These are phyloP conservation scores for Solanum chacoense DNA, from an alignment of 305 asterid species.

Conservation along the genomic window DNA sequence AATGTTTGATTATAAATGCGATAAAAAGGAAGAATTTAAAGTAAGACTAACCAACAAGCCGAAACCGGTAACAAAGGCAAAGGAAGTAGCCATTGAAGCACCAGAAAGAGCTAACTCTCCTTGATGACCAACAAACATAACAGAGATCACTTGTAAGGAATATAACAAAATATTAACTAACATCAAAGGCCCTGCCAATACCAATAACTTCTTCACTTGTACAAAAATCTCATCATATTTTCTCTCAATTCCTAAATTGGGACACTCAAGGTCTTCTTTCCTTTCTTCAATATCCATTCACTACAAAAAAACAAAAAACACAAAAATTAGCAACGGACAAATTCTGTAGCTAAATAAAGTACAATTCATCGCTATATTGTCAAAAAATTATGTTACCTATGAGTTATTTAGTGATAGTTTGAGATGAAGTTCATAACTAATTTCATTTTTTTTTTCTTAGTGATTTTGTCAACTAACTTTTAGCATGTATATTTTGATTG, in stretches of 20 bases:
- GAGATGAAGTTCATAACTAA: background rate
- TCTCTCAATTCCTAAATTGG: background rate
- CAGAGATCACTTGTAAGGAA: constrained; percentile 39
- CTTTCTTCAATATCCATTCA: background rate
- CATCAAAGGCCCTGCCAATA: constrained; percentile 45
- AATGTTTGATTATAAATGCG: too few relatives aligned
- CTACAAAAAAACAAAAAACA: background rate
- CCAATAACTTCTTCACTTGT: constrained; percentile 32
- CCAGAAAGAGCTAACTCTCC: constrained; percentile 56
- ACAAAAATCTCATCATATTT: constrained; percentile 22
- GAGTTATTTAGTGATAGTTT: background rate
- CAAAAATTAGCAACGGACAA: background rate
- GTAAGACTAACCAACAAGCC: constrained; percentile 32
- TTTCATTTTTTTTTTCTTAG: background rate
- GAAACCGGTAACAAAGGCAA: constrained; percentile 53
- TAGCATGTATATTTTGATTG: background rate
- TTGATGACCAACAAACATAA: constrained; percentile 53
- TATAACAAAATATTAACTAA: constrained; percentile 38
- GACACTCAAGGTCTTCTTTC: background rate
- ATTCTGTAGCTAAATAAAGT: background rate
- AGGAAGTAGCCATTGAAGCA: constrained; percentile 66
- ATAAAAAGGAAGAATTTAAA: background rate
- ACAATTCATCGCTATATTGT: background rate
- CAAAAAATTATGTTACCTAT: background rate
- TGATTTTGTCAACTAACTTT: background rate